Base-by-base conservation (phyloP, 768 basidiomycete genomes). In the Xerocomellus chrysenteron region DNA sequence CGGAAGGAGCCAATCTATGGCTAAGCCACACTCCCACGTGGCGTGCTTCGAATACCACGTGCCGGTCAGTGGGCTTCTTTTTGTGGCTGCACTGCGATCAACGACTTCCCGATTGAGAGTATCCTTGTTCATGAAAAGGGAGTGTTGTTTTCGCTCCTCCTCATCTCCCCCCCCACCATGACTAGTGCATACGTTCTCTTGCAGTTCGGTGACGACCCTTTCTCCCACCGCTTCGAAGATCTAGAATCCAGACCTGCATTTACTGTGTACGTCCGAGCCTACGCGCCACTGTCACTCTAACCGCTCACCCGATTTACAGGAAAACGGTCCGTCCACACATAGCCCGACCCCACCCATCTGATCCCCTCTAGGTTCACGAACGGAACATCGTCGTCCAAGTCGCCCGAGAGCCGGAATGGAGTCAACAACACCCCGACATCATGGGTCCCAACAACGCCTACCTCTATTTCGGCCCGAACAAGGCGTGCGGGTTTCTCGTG, bases 401-500 rank as follows among this genome's bases (percentile, higher is more conserved):
- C 52, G 78, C 79, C 40, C 82, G 90, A 17, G 87, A 91, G 64
- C 69, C 77, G 0, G 76, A 74, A 21, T 91, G 90, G 89, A 76
- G 82, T 24, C 79, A 83, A 62, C 84, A 83, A 53, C 84, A 89
- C 65, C 81, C 83, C 24, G 78, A 75, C 46, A 84, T 90, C 59
- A 86, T 90, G 84, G 90, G 90, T n/a, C 90, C 90, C n/a, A 82
- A 79, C 56, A 86, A 82, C 40, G 83, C 90, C 6, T 89, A 80
- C 67, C 81, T 90, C 58, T 91, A 89, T 65, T 83, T 92, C 56
- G 90, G 90, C 1, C 88, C 90, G 6, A 75, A 76, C 41, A 79
- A 76, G 52, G 62, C 76, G 3, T 79, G 82, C 5, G 90, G 90
- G 3, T 83, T 83, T 62, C 72, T 90, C 50, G 78, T 82, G 42